These are phyloP conservation scores for Adansonia rubrostipa DNA, from an alignment of 441 rosid genomes.

Conservation along the genomic window DNA sequence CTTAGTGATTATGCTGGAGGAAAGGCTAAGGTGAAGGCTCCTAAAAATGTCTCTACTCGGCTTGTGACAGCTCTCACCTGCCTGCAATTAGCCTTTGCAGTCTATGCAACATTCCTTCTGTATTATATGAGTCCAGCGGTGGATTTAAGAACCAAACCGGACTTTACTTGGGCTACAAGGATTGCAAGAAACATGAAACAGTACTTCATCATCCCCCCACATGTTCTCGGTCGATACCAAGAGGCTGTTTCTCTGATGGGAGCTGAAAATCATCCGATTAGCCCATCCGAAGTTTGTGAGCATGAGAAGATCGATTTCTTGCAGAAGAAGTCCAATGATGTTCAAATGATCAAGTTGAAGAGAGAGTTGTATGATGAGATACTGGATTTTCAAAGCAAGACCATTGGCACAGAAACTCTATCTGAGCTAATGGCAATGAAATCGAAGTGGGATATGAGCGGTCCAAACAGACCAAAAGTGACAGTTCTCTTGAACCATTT, in stretches of 20 bases:
- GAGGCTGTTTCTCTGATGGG: constrained; percentile 50
- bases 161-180: constrained; percentile 84
- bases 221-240: constrained; percentile 62
- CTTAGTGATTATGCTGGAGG: constrained; percentile 64
- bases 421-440: constrained; percentile 75
- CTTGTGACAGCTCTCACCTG: constrained; percentile 74
- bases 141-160: constrained; percentile 77
- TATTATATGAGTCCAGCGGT: constrained; percentile 88
- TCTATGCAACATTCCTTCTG: constrained; percentile 84
- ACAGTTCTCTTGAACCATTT: constrained; percentile 91
- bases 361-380: constrained; percentile 73
- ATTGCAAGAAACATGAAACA: constrained; percentile 78
- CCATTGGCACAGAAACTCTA: constrained; percentile 68
- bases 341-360: constrained; percentile 78
- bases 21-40: constrained; percentile 48
- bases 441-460: constrained; percentile 74
- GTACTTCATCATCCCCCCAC: constrained; percentile 64
- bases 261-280: constrained; percentile 40
- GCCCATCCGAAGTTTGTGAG: constrained; percentile 71
- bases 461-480: constrained; percentile 66
- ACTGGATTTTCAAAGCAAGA: constrained; percentile 59
- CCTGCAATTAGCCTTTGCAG: constrained; percentile 83
- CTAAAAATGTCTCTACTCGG: constrained; percentile 49
- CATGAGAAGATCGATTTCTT: constrained; percentile 81
- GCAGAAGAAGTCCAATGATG: constrained; percentile 88